A percentile compares a stretch with the other conserved stretches of the same genome.
These are phyloP conservation scores for Grammothele lineata DNA, from an alignment of 768 basidiomycete genomes.

Conservation along the genomic window DNA sequence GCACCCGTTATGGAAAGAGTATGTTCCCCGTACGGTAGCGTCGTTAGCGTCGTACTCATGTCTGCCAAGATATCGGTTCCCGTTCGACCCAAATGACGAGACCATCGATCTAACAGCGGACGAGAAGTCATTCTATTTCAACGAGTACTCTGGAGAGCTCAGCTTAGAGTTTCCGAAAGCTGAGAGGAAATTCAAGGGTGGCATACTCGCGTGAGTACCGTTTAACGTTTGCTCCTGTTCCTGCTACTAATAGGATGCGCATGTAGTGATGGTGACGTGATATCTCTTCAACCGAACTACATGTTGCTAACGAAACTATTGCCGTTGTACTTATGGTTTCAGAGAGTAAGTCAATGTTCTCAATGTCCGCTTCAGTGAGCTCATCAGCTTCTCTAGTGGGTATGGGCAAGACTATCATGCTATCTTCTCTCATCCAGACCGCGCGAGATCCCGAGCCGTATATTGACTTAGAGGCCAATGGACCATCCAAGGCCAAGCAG, in stretches of 20 bases:
- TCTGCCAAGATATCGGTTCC: slow-evolving; percentile 64
- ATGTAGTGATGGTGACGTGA: slow-evolving; percentile 12
- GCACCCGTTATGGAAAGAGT: slow-evolving; percentile 96
- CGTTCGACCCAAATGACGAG: slow-evolving; percentile 49
- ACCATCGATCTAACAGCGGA: slow-evolving; percentile 79
- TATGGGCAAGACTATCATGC: slow-evolving; percentile 95
- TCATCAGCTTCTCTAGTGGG: slow-evolving; percentile 55
- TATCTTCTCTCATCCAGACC: slow-evolving; percentile 84
- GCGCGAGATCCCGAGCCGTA: slow-evolving; percentile 46
- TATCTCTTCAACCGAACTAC: too few relatives aligned
- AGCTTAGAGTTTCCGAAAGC: slow-evolving; percentile 81
- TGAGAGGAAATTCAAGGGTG: slow-evolving; percentile 73
- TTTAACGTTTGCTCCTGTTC: too few relatives aligned
- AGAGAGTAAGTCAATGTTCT: too few relatives aligned
- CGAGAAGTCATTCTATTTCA: slow-evolving; percentile 82
- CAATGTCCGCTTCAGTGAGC: neutral
- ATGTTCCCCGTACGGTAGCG: slow-evolving; percentile 23
- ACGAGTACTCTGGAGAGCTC: slow-evolving; percentile 87
- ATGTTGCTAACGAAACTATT: too few relatives aligned
- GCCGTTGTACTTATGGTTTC: too few relatives aligned
- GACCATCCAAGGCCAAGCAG: slow-evolving; percentile 45
- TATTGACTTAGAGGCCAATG: slow-evolving; percentile 23
- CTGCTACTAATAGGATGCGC: neutral
- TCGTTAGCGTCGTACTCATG: slow-evolving; percentile 5
- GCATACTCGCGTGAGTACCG: slow-evolving; percentile 78